A percentile compares a stretch with the other conserved stretches of the same genome.
These are phyloP conservation scores for Kwoniella mangroviensis DNA, from an alignment of 768 basidiomycete genomes.

Conservation along the genomic window DNA sequence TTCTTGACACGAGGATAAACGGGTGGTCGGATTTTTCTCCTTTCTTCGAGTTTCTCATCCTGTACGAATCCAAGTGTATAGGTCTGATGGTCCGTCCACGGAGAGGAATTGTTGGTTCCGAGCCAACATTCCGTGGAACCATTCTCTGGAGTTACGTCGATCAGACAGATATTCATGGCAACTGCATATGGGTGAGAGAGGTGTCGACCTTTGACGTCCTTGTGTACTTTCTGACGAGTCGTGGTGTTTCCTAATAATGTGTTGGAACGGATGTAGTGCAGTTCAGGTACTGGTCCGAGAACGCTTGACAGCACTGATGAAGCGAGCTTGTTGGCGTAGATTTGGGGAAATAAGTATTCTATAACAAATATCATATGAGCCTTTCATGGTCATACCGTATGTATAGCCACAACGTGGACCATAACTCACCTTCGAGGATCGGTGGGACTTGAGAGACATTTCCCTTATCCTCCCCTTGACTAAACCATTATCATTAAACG, in stretches of 20 bases:
- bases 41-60: slow-evolving; percentile 14
- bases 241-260: slow-evolving; percentile 18
- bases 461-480: slow-evolving; percentile 21
- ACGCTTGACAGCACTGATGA: slow-evolving; percentile 11
- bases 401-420: background rate
- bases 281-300: slow-evolving; percentile 23
- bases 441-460: slow-evolving; percentile 28
- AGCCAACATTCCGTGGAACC: slow-evolving; percentile 31
- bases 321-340: slow-evolving; percentile 29
- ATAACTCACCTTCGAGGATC: slow-evolving; percentile 19
- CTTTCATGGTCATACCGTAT: background rate
- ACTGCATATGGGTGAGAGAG: slow-evolving; percentile 24
- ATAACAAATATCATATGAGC: background rate
- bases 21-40: slow-evolving; percentile 24
- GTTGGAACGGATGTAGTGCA: slow-evolving; percentile 29
- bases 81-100: slow-evolving; percentile 22
- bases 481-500: background rate
- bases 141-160: slow-evolving; percentile 28
- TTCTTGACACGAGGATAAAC: slow-evolving; percentile 20
- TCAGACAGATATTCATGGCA: slow-evolving; percentile 18
- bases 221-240: slow-evolving; percentile 22
- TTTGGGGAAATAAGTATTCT: slow-evolving; percentile 27
- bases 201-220: slow-evolving; percentile 20
- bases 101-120: slow-evolving; percentile 19
- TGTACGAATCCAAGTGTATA: slow-evolving; percentile 10